Conservation (phyloP, 2,329 filamentous ascomycete genomes). For the Colletotrichum destructivum region DNA sequence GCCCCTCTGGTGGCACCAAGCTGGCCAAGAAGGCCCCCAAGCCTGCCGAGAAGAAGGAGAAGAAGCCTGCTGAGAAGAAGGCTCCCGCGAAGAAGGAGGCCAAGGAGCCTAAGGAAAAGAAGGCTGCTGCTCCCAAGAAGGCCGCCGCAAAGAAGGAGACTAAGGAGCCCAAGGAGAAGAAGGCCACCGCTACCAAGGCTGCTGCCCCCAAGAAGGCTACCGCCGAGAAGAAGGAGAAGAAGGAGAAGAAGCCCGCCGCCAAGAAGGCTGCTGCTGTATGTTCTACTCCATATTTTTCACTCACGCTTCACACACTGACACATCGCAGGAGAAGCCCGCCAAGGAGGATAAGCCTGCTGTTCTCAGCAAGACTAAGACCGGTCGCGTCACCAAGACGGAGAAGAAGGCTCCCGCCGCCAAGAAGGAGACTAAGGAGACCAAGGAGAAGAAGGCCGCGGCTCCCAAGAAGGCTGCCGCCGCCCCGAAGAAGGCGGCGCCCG, state of each 20-base stretch:
- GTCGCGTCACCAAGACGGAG: constrained; percentile 82
- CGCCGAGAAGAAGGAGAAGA: constrained; percentile 55
- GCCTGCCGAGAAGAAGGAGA: constrained; percentile 73
- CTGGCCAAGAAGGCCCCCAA: constrained; percentile 89
- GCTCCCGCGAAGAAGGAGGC: constrained; percentile 50
- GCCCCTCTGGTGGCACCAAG: constrained; percentile 91
- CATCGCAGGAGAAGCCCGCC: constrained; percentile 62
- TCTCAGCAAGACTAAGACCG: constrained; percentile 87
- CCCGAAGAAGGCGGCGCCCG: constrained; percentile 61
- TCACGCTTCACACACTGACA: not conserved
- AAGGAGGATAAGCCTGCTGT: constrained; percentile 79
- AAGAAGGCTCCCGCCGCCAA: constrained; percentile 63
- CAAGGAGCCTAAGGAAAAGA: constrained; percentile 60
- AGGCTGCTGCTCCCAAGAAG: constrained; percentile 64
- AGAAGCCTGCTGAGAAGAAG: constrained; percentile 53
- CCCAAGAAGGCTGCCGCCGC: constrained; percentile 62
- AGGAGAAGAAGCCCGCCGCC: constrained; percentile 62
- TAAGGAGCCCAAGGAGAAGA: constrained; percentile 53
- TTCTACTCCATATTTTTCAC: constrained; percentile 47
- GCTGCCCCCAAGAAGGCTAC: constrained; percentile 52
- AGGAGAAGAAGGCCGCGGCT: constrained; percentile 64
- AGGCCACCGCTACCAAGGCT: constrained; percentile 46
- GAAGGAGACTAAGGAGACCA: constrained; percentile 61
- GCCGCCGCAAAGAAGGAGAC: constrained; percentile 56
- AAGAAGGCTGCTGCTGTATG: constrained; percentile 58